These are phyloP conservation scores for Vachellia collinsii DNA, from an alignment of 306 rosid species.

Conservation along the genomic window DNA sequence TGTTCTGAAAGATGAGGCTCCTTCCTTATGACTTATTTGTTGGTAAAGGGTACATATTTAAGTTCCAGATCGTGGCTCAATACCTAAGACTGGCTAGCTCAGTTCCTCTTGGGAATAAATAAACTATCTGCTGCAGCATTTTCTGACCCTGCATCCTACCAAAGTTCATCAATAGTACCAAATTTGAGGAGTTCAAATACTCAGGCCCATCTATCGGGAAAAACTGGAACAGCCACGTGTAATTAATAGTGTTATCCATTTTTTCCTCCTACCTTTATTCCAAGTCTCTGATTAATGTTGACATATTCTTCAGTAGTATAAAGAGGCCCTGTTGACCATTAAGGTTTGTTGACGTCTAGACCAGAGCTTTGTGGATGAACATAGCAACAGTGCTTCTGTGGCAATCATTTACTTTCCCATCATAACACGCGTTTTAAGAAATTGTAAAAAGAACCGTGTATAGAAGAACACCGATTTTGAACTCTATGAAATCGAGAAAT, in stretches of 20 bases:
- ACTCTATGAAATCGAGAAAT: background rate
- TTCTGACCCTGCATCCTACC: conserved; percentile 1
- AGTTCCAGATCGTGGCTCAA: conserved; percentile 30
- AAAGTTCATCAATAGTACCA: conserved; percentile 19
- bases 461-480: conserved; percentile 2
- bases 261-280: conserved; percentile 10
- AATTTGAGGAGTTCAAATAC: background rate
- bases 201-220: conserved; percentile 12
- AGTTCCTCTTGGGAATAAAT: conserved; percentile 27
- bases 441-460: background rate
- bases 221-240: conserved; percentile 27
- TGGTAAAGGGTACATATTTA: conserved; percentile 34
- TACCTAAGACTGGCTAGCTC: conserved; percentile 19
- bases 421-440: background rate
- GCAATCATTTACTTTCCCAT: background rate
- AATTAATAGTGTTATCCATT: conserved; percentile 17
- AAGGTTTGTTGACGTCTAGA: background rate
- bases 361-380: background rate
- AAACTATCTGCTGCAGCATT: conserved; percentile 32
- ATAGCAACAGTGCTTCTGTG: conserved; percentile 1
- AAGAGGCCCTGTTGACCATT: background rate
- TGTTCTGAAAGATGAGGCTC: conserved; percentile 14
- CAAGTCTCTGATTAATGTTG: conserved; percentile 7
- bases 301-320: conserved; percentile 17
- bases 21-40: conserved; percentile 5